Percentiles rank a stretch among this genome's conserved stretches.
These are phyloP conservation scores for Aspergillus sp. DNA, from an alignment of 2,329 filamentous ascomycete species.

Conservation along the genomic window DNA sequence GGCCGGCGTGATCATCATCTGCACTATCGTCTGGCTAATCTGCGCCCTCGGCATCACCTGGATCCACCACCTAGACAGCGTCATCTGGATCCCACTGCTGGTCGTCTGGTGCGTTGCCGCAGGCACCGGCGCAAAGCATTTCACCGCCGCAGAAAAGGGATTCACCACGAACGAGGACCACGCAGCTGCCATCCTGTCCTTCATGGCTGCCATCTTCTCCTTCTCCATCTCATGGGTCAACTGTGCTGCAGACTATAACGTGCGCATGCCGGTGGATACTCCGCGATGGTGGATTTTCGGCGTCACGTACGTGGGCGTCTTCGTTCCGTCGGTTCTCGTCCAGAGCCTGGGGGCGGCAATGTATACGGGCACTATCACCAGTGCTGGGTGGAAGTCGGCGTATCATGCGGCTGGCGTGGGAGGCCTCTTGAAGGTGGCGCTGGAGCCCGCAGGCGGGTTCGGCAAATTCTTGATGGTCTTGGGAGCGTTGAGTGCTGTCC, in stretches of 20 bases:
- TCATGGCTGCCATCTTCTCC: constrained; percentile 30
- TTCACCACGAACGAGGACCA: constrained; percentile 19
- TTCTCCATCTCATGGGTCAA: constrained; percentile 33
- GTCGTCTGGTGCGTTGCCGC: constrained; percentile 33
- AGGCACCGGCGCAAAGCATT: constrained; percentile 27
- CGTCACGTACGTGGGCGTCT: constrained; percentile 6
- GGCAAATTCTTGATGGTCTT: constrained; percentile 29
- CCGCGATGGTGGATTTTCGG: constrained; percentile 26
- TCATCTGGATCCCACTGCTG: constrained; percentile 31
- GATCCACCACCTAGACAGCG: constrained; percentile 31
- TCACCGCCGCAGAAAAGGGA: constrained; percentile 19
- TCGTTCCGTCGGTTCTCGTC: constrained; percentile 25
- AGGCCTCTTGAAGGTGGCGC: constrained; percentile 23
- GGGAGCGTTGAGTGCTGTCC: constrained; percentile 25
- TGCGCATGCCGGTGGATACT: constrained; percentile 30
- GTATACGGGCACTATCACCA: constrained; percentile 22
- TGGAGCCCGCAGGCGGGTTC: constrained; percentile 26
- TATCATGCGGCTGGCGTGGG: constrained; percentile 21
- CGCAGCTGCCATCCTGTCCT: constrained; percentile 27
- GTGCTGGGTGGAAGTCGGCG: constrained; percentile 19
- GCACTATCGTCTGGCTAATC: constrained; percentile 30
- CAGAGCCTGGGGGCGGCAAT: constrained; percentile 26
- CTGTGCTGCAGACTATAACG: constrained; percentile 32
- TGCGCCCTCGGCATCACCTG: constrained; percentile 31
- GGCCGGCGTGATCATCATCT: constrained; percentile 33